A percentile compares a stretch with the other conserved stretches of the same genome.
Evolutionary conservation across 2,329 filamentous ascomycete genomes (phyloP).

Genomic region (Pyrenochaeta sp.): DNA sequence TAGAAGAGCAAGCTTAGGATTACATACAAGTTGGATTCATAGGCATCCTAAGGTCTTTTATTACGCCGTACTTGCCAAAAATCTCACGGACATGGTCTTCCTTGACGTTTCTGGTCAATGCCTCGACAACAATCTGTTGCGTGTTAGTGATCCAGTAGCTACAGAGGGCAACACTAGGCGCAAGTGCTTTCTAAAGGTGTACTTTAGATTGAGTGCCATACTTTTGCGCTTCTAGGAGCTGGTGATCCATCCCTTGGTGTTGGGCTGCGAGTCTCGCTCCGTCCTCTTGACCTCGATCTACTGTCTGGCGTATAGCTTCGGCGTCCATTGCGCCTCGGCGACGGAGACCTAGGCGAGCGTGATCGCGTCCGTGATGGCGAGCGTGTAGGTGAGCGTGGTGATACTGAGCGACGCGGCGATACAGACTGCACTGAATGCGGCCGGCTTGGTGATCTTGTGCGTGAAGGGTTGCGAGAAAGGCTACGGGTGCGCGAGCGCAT

Average conservation of each 20-base stretch:
- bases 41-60: constrained; percentile 87
- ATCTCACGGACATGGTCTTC: constrained; percentile 90
- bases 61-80: constrained; percentile 85
- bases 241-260: constrained; percentile 45
- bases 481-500: constrained; percentile 45
- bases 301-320: constrained; percentile 42
- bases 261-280: constrained; percentile 46
- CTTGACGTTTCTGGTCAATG: constrained; percentile 93
- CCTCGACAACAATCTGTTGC: constrained; percentile 88
- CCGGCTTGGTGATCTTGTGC: constrained; percentile 36
- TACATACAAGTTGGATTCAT: constrained; percentile 82
- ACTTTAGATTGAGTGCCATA: constrained; percentile 15
- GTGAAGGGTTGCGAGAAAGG: constrained; percentile 53
- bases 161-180: not conserved
- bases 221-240: constrained; percentile 51
- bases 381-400: constrained; percentile 47
- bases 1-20: not conserved
- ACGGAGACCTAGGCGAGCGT: constrained; percentile 30
- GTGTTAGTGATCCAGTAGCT: constrained; percentile 3
- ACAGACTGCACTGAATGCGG: constrained; percentile 34
- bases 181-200: not conserved
- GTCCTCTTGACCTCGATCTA: constrained; percentile 39
- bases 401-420: constrained; percentile 48
- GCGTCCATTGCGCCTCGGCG: constrained; percentile 48
- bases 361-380: constrained; percentile 41